These are phyloP conservation scores for Fusarium marasasianum DNA, from an alignment of 2,329 filamentous ascomycete species.

Conservation along the genomic window DNA sequence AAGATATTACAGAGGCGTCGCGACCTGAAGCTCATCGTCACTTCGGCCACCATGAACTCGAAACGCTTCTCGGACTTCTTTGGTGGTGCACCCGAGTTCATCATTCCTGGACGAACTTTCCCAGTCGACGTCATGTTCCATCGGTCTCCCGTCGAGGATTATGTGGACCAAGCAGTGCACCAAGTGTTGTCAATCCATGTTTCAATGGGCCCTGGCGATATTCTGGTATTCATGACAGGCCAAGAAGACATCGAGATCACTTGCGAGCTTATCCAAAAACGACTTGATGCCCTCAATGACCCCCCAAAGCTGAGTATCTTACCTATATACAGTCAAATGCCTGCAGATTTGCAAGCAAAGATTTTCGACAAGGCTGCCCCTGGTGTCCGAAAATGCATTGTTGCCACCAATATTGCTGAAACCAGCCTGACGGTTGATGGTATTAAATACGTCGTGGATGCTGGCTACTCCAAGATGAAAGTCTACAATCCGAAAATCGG, in stretches of 20 bases:
- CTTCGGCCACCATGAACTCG: constrained; percentile 98
- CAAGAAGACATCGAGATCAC: constrained; percentile 99
- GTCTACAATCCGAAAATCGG: constrained; percentile 99
- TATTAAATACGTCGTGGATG: constrained; percentile 98
- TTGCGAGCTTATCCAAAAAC: constrained; percentile 89
- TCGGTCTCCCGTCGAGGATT: constrained; percentile 93
- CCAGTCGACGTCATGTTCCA: constrained; percentile 97
- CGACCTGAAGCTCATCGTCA: constrained; percentile 96
- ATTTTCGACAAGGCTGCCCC: constrained; percentile 94
- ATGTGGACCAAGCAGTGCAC: constrained; percentile 96
- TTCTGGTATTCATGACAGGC: constrained; percentile 98
- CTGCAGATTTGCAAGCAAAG: constrained; percentile 94
- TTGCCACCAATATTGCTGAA: constrained; percentile 98
- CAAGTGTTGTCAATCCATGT: constrained; percentile 96
- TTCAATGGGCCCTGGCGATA: constrained; percentile 91
- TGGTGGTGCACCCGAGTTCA: constrained; percentile 94
- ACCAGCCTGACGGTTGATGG: constrained; percentile 98
- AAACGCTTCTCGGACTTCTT: constrained; percentile 97
- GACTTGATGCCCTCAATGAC: constrained; percentile 88
- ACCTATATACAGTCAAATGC: constrained; percentile 99
- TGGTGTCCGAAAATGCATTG: constrained; percentile 95
- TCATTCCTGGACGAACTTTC: constrained; percentile 95
- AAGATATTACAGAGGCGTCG: constrained; percentile 90
- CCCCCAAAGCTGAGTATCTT: constrained; percentile 94
- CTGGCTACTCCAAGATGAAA: constrained; percentile 96